These are phyloP conservation scores for Fusarium sublunatum DNA, from an alignment of 2,329 filamentous ascomycete genomes.

Conservation along the genomic window DNA sequence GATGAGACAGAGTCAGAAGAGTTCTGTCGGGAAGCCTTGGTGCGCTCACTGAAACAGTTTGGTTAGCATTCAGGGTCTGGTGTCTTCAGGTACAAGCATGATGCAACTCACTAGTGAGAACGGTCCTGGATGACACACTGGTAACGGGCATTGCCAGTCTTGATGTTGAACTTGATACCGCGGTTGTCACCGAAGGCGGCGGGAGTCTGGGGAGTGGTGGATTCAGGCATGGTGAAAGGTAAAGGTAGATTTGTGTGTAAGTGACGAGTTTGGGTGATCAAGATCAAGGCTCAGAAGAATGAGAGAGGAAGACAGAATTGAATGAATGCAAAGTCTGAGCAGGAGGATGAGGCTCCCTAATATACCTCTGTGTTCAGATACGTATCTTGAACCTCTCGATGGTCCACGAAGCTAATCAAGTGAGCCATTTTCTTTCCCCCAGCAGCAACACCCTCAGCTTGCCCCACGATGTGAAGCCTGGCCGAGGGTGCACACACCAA, in stretches of 20 bases:
- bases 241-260: slow-evolving; percentile 23
- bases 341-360: slow-evolving; percentile 35
- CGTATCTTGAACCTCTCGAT: slow-evolving; percentile 39
- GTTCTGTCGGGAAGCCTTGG: slow-evolving; percentile 52
- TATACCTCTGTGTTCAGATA: slow-evolving; percentile 44
- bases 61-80: slow-evolving; percentile 20
- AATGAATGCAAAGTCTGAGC: background rate
- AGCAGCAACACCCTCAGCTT: slow-evolving; percentile 39
- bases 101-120: slow-evolving; percentile 54
- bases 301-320: slow-evolving; percentile 3
- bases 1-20: slow-evolving; percentile 52
- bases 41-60: slow-evolving; percentile 52
- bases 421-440: slow-evolving; percentile 46
- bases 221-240: slow-evolving; percentile 39
- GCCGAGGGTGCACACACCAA: slow-evolving; percentile 30
- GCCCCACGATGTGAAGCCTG: slow-evolving; percentile 46
- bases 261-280: background rate
- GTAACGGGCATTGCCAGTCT: slow-evolving; percentile 55
- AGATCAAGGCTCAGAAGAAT: background rate
- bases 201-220: slow-evolving; percentile 36
- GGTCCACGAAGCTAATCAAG: slow-evolving; percentile 43
- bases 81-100: background rate
- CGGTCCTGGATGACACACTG: slow-evolving; percentile 59
- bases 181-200: slow-evolving; percentile 51
- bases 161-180: slow-evolving; percentile 60